phyloP scores from a whole-genome alignment of 495 filamentous ascomycete genomes.

The Annulohypoxylon maeteangense region DNA sequence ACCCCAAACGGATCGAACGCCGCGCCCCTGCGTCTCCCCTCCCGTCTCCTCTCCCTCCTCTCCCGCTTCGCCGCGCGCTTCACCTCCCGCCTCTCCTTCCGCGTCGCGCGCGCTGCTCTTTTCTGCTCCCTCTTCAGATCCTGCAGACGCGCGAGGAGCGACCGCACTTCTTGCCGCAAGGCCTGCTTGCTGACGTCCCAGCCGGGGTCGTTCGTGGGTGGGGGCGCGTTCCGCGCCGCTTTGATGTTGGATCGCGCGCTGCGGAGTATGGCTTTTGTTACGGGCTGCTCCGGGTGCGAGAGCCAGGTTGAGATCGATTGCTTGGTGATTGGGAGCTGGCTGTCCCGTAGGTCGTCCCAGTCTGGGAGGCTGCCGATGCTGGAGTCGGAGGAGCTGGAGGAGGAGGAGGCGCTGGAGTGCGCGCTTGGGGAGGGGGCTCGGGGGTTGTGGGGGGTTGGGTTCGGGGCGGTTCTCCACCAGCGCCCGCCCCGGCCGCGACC shows the following conservation, averaged over 20 bases:
- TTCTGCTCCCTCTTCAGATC: slow-evolving; percentile 55
- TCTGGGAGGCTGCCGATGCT: slow-evolving; percentile 60
- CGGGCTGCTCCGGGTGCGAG: slow-evolving; percentile 53
- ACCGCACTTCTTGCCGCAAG: slow-evolving; percentile 54
- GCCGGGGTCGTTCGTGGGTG: slow-evolving; percentile 10
- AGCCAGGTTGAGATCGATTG: slow-evolving; percentile 54
- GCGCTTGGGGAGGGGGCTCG: slow-evolving; percentile 30
- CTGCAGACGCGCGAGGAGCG: slow-evolving; percentile 54
- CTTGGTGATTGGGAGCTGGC: slow-evolving; percentile 54
- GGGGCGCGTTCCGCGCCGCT: slow-evolving; percentile 46
- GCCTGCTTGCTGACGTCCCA: slow-evolving; percentile 40
- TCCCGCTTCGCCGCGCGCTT: slow-evolving; percentile 44
- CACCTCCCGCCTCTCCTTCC: slow-evolving; percentile 34
- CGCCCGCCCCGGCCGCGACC: slow-evolving; percentile 27
- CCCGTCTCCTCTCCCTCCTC: slow-evolving; percentile 41
- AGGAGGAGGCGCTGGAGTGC: slow-evolving; percentile 38
- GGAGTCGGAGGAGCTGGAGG: slow-evolving; percentile 49
- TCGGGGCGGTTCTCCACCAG: neutral
- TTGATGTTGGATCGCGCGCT: slow-evolving; percentile 52
- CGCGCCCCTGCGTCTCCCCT: slow-evolving; percentile 40
- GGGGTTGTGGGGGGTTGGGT: neutral
- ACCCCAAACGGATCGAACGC: neutral
- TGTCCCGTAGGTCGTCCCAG: slow-evolving; percentile 55
- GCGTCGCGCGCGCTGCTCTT: slow-evolving; percentile 6
- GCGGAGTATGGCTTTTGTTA: slow-evolving; percentile 56